These are phyloP conservation scores for Dipodascus albidus DNA, from an alignment of 805 yeast genomes.

Conservation along the genomic window DNA sequence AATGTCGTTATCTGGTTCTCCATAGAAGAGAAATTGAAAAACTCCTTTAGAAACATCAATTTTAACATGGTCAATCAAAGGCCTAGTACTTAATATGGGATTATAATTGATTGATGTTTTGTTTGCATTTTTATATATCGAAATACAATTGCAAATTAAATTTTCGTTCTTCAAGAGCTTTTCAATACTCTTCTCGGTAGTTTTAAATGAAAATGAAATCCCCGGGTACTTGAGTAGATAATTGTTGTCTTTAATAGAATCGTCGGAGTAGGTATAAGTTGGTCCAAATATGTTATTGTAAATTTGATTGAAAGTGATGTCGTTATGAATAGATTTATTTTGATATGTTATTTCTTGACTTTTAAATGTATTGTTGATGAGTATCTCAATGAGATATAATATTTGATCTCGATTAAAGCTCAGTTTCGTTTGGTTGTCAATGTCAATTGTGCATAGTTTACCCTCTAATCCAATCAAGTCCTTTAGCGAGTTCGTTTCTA, in stretches of 20 bases:
- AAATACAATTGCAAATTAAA: slow-evolving; percentile 12
- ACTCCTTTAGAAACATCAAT: slow-evolving; percentile 1
- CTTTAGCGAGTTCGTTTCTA: not conserved
- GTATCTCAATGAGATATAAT: not conserved
- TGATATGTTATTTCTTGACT: not conserved
- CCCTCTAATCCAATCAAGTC: not conserved
- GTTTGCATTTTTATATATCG: slow-evolving; percentile 16
- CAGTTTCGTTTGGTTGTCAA: not conserved
- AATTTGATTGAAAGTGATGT: slow-evolving; percentile 30
- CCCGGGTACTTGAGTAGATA: slow-evolving; percentile 49
- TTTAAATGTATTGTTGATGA: not conserved
- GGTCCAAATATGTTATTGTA: slow-evolving; percentile 53
- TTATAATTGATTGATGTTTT: slow-evolving; percentile 6
- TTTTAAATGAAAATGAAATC: slow-evolving; percentile 38
- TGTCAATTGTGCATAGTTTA: not conserved
- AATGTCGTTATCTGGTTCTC: slow-evolving; percentile 1
- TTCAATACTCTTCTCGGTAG: slow-evolving; percentile 21
- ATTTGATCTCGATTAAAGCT: not conserved
- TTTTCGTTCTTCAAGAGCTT: slow-evolving; percentile 8
- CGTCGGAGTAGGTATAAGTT: slow-evolving; percentile 42
- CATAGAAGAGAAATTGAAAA: not conserved
- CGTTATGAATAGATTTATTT: not conserved
- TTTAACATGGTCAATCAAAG: slow-evolving; percentile 3
- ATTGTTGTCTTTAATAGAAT: slow-evolving; percentile 6
- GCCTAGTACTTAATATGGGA: slow-evolving; percentile 3